phyloP scores from a whole-genome alignment of 1,284 basidiomycete genomes.

The Ceratobasidium sp. region DNA sequence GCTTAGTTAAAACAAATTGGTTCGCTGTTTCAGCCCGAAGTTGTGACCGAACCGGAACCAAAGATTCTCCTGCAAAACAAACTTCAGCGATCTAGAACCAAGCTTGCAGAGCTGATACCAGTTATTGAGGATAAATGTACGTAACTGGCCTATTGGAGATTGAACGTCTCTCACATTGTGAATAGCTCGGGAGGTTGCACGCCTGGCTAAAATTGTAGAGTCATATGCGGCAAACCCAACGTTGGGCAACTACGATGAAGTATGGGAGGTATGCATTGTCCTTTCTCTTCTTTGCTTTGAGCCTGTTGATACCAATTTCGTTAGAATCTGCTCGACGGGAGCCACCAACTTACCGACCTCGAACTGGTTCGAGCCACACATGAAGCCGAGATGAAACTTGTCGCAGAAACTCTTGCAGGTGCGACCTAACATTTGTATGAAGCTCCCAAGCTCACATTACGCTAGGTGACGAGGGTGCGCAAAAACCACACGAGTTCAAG shows the following conservation, averaged over 20 bases:
- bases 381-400: conserved; percentile 70
- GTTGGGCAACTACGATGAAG: conserved; percentile 72
- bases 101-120: conserved; percentile 70
- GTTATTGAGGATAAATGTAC: conserved; percentile 72
- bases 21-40: conserved; percentile 62
- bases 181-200: conserved; percentile 69
- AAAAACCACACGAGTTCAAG: conserved; percentile 82
- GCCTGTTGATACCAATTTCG: neutral
- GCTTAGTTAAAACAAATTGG: conserved; percentile 30
- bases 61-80: conserved; percentile 84
- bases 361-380: conserved; percentile 68
- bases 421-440: conserved; percentile 51
- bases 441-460: conserved; percentile 22
- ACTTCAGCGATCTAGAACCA: conserved; percentile 68
- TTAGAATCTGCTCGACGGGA: conserved; percentile 74
- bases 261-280: conserved; percentile 68
- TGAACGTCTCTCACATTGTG: conserved; percentile 4
- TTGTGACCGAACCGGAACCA: conserved; percentile 73
- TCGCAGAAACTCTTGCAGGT: conserved; percentile 75
- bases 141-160: conserved; percentile 51
- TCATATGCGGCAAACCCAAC: conserved; percentile 66
- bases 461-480: conserved; percentile 77
- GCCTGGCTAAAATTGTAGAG: conserved; percentile 64
- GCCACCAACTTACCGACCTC: conserved; percentile 70
- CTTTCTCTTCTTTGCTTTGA: conserved; percentile 15